phyloP scores from a whole-genome alignment of 306 rosid genomes.

The Astragalus membranaceus region DNA sequence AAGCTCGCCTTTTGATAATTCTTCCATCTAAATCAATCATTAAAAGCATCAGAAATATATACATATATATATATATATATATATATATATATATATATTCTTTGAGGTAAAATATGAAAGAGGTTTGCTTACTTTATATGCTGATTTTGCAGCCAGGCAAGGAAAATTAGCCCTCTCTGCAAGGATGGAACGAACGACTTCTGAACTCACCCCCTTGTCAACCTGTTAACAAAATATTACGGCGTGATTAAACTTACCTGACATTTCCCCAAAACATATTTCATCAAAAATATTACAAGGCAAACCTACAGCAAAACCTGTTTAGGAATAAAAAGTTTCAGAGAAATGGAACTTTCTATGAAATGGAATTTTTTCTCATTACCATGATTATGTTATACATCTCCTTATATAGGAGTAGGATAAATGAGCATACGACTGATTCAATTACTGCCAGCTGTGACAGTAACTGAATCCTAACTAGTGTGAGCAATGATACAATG shows the following conservation, averaged over 20 bases:
- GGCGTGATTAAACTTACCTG: neutral
- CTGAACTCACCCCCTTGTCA: slow-evolving; percentile 72
- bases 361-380: no score
- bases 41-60: slow-evolving; percentile 13
- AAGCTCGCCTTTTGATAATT: slow-evolving; percentile 54
- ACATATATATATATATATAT: no score
- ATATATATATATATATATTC: no score
- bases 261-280: neutral
- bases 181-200: slow-evolving; percentile 76
- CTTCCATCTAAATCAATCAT: slow-evolving; percentile 67
- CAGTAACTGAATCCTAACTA: no score
- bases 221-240: slow-evolving; percentile 43
- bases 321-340: neutral
- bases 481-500: no score
- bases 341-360: no score
- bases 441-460: no score
- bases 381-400: no score
- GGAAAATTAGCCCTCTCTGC: slow-evolving; percentile 74
- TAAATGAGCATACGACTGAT: no score
- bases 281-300: slow-evolving; percentile 5
- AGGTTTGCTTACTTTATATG: slow-evolving; percentile 48
- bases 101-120: neutral
- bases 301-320: neutral
- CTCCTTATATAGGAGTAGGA: no score
- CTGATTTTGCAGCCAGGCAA: slow-evolving; percentile 75